Evolutionary conservation across 371 early-diverging fungal species (phyloP).

Genomic region (Mucor lusitanicus): DNA sequence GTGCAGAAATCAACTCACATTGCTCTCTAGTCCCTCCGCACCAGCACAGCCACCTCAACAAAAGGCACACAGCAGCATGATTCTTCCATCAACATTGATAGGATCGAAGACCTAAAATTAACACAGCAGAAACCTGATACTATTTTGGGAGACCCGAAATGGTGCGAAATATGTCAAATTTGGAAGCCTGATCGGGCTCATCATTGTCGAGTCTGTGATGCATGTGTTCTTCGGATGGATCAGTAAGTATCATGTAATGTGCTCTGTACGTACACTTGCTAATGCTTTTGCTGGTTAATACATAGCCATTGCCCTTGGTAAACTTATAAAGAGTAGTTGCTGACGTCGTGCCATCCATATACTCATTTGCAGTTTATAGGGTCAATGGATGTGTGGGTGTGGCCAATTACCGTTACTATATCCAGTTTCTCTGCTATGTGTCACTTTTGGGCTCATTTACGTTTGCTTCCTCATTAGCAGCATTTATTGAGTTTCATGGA

Average conservation of each 20-base stretch:
- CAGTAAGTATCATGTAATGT: slow-evolving; percentile 43
- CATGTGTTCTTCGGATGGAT: slow-evolving; percentile 64
- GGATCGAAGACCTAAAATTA: background rate
- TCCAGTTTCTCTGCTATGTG: slow-evolving; percentile 52
- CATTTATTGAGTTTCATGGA: slow-evolving; percentile 28
- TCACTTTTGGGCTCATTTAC: slow-evolving; percentile 31
- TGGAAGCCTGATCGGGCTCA: slow-evolving; percentile 65
- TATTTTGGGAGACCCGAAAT: slow-evolving; percentile 39
- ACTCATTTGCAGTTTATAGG: slow-evolving; percentile 39
- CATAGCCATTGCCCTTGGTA: slow-evolving; percentile 67
- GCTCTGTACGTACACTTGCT: background rate
- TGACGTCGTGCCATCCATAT: slow-evolving; percentile 59
- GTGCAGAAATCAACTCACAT: background rate
- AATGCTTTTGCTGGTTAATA: background rate
- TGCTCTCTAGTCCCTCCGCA: background rate
- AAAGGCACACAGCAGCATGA: background rate
- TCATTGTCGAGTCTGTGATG: slow-evolving; percentile 63
- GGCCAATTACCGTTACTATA: slow-evolving; percentile 55
- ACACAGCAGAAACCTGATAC: slow-evolving; percentile 10
- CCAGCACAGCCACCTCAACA: background rate
- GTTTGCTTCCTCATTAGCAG: slow-evolving; percentile 34
- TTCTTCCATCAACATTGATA: background rate
- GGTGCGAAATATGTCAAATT: slow-evolving; percentile 52
- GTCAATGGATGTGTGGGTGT: slow-evolving; percentile 59
- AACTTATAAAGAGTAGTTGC: background rate